Evolutionary conservation across 176 grass and related monocot species (phyloP).

Genomic region (Musa itinerans): DNA sequence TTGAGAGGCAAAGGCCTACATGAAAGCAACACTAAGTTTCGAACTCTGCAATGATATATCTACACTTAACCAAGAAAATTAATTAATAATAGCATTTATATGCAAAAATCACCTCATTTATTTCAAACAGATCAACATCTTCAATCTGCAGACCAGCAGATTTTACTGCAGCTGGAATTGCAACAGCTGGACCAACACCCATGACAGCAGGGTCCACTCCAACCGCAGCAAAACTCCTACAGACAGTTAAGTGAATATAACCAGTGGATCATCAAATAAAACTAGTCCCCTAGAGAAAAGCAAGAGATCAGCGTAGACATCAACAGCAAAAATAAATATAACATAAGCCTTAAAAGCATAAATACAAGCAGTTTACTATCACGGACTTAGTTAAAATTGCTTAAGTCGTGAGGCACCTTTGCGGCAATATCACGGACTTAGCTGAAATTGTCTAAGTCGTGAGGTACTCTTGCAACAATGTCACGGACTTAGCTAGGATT

Average conservation of each 20-base stretch:
- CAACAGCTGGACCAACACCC: slow-evolving; percentile 83
- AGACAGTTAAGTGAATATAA: neutral
- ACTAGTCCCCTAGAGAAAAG: neutral
- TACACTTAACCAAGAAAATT: neutral
- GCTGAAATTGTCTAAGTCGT: too few species aligned
- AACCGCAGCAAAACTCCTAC: slow-evolving; percentile 82
- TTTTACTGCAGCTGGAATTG: slow-evolving; percentile 94
- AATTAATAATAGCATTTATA: neutral
- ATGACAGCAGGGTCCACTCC: slow-evolving; percentile 94
- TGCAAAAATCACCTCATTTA: slow-evolving; percentile 59
- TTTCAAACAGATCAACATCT: slow-evolving; percentile 93
- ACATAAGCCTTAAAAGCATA: too few species aligned
- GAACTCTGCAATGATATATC: neutral
- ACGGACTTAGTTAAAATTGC: too few species aligned
- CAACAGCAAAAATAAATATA: too few species aligned
- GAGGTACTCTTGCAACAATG: too few species aligned
- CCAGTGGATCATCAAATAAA: neutral
- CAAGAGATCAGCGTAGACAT: neutral
- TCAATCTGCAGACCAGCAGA: slow-evolving; percentile 84
- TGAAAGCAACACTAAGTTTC: neutral
- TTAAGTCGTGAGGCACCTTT: too few species aligned
- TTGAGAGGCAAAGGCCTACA: slow-evolving; percentile 87
- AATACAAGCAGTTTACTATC: too few species aligned
- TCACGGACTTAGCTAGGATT: too few species aligned
- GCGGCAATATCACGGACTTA: too few species aligned